Evolutionary conservation across 257 asterid species (phyloP), one percentile per base, ranked within the genome.

Genomic region (Salvia miltiorrhiza): DNA sequence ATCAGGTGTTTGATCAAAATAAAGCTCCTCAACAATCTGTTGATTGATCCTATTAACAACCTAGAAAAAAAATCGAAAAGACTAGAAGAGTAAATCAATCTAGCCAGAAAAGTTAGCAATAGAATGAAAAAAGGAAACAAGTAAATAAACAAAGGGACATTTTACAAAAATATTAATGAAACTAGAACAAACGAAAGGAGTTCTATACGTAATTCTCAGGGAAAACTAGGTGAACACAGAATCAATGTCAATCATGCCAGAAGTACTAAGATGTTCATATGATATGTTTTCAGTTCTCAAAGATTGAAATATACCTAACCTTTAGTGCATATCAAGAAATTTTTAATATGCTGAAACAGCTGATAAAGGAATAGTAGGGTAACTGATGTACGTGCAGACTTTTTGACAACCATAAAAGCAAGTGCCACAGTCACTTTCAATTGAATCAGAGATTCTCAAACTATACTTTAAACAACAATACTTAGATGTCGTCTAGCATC

Each of bases 21-120:
- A 66, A 77, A 94, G 90, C 81, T 94, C 99, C 84, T 91, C 97
- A 40, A 94, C 94, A 61, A 91, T 83, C 83, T 87, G 97, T 81
- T 90, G 90, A 55, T 96, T 94, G 70, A 89, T 94, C 86, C 97
- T 81, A 82, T 94, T 94, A 67, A 89, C 95, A 76, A 90, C 96
- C 99, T 94, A 76, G 80, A 80, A 74, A 60, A 70, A 24, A 70
- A 68, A 41, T 50, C 26, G 28, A 53, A 63, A 70, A 20, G 17
- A 68, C 47, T 30, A 68, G 63, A 64, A 32, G 47, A 14, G 16
- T 12, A 45, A 10, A 70, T 47, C 40, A 40, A n/a, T 53, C 13
- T 26, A 74, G 61, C 35, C 52, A 61, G 66, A 55, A 24, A 65
- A 26, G 48, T 35, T 47, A 48, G 70, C 49, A 30, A 66, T 54